A percentile compares a stretch with the other conserved stretches of the same genome.
Conservation (phyloP, 164 flowering plant genomes). For the Aristolochia californica region DNA sequence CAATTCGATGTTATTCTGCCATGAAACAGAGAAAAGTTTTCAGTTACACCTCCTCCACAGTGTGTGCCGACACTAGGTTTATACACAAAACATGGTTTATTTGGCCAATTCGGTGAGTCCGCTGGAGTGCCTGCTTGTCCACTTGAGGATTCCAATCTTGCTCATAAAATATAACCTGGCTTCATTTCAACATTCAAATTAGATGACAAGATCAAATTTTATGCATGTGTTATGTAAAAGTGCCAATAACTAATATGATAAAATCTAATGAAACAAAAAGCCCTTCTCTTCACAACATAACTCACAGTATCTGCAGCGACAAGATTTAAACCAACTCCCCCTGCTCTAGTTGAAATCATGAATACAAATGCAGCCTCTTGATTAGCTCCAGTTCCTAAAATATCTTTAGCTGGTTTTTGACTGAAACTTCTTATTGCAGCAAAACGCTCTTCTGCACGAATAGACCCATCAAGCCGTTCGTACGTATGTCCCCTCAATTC, state of each 20-base stretch:
- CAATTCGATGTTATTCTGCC: neutral
- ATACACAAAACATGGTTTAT: conserved; percentile 70
- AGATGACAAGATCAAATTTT: neutral
- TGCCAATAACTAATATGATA: too few relatives aligned
- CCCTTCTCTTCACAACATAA: neutral
- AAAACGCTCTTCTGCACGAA: conserved; percentile 96
- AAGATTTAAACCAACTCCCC: conserved; percentile 96
- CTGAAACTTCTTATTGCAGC: conserved; percentile 92
- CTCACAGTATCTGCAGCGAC: conserved; percentile 96
- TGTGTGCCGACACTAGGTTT: conserved; percentile 49
- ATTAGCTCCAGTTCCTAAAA: conserved; percentile 13
- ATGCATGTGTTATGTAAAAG: neutral
- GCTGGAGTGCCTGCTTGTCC: conserved; percentile 90
- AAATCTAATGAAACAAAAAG: too few relatives aligned
- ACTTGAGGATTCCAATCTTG: conserved; percentile 99
- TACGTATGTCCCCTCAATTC: conserved; percentile 77
- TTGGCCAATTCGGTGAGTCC: conserved; percentile 94
- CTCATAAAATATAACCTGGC: conserved; percentile 89
- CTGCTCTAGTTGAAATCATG: conserved; percentile 92
- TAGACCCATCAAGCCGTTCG: conserved; percentile 96
- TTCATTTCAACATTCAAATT: conserved; percentile 1
- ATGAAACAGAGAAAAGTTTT: neutral
- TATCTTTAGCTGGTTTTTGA: conserved; percentile 16
- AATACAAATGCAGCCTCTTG: conserved; percentile 60
- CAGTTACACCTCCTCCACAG: conserved; percentile 71